A percentile compares a stretch with the other conserved stretches of the same genome.
Conservation (phyloP, 176 grass and related monocot genomes). For the Saccharum officinarum region DNA sequence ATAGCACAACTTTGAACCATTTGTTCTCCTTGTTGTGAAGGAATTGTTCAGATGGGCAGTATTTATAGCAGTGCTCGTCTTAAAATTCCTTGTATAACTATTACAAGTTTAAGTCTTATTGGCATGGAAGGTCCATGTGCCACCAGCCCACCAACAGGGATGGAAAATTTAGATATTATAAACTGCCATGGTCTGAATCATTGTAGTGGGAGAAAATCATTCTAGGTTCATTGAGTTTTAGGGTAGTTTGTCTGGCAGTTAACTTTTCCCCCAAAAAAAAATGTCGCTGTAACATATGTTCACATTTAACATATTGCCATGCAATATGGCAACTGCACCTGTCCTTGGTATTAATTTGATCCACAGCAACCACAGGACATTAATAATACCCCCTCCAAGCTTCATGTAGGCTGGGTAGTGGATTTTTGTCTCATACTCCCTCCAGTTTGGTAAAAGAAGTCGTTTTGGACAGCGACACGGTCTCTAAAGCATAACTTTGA, state of each 20-base stretch:
- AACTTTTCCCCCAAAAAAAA: not conserved
- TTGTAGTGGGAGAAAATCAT: not conserved
- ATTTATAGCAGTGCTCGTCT: not conserved
- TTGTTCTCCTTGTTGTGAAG: not conserved
- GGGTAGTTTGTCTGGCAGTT: not conserved
- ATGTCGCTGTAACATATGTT: not conserved
- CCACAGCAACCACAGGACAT: not conserved
- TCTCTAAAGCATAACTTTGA: no score
- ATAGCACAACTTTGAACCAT: not conserved
- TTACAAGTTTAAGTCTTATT: not conserved
- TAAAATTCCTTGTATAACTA: not conserved
- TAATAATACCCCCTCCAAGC: not conserved
- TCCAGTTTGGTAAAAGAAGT: no score
- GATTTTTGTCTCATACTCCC: slow-evolving; percentile 8
- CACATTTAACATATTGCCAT: not conserved
- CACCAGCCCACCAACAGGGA: not conserved
- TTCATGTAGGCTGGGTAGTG: not conserved
- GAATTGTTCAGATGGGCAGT: not conserved
- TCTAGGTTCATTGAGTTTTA: not conserved
- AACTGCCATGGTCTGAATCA: not conserved
- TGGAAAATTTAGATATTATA: slow-evolving; percentile 7
- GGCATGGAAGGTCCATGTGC: not conserved
- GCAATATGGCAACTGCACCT: not conserved
- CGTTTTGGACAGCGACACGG: no score
- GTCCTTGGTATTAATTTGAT: slow-evolving; percentile 3